phyloP scores from a whole-genome alignment of 2,329 filamentous ascomycete genomes.

The Conoideocrella luteorostrata region DNA sequence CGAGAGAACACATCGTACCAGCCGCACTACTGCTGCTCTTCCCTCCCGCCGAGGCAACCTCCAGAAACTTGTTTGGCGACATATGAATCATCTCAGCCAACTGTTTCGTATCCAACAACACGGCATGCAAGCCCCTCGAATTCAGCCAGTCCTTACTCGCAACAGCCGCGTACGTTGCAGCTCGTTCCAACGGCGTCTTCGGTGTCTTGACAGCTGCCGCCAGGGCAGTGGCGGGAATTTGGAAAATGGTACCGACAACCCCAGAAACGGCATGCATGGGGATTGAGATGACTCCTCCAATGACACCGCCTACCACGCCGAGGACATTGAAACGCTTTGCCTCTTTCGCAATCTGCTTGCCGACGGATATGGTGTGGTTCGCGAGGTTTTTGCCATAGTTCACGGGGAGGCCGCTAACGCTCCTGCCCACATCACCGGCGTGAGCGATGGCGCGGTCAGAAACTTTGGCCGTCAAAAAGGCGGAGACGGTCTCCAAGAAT shows the following conservation, averaged over 20 bases:
- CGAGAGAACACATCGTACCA: conserved; percentile 19
- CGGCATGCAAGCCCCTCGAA: conserved; percentile 30
- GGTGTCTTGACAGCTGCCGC: conserved; percentile 30
- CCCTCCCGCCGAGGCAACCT: conserved; percentile 20
- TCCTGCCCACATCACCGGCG: conserved; percentile 32
- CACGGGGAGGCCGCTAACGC: conserved; percentile 29
- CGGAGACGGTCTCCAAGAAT: conserved; percentile 34
- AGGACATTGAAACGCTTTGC: conserved; percentile 34
- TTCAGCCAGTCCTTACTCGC: conserved; percentile 39
- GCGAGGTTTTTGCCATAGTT: conserved; percentile 29
- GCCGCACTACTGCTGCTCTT: conserved; percentile 14
- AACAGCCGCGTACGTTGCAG: conserved; percentile 32
- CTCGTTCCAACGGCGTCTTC: conserved; percentile 34
- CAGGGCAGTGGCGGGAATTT: conserved; percentile 27
- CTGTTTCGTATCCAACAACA: conserved; percentile 27
- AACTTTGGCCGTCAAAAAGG: conserved; percentile 39
- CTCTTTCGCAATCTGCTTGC: conserved; percentile 26
- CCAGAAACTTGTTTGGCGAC: conserved; percentile 33
- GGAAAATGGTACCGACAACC: conserved; percentile 25
- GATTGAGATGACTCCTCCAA: conserved; percentile 32
- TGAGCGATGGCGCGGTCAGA: conserved; percentile 37
- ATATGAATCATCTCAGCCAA: conserved; percentile 21
- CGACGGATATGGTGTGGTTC: conserved; percentile 29
- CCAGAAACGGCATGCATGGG: conserved; percentile 32
- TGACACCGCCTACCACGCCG: conserved; percentile 28